Conservation (phyloP, 176 grass and related monocot species). For the Eleusine indica region DNA sequence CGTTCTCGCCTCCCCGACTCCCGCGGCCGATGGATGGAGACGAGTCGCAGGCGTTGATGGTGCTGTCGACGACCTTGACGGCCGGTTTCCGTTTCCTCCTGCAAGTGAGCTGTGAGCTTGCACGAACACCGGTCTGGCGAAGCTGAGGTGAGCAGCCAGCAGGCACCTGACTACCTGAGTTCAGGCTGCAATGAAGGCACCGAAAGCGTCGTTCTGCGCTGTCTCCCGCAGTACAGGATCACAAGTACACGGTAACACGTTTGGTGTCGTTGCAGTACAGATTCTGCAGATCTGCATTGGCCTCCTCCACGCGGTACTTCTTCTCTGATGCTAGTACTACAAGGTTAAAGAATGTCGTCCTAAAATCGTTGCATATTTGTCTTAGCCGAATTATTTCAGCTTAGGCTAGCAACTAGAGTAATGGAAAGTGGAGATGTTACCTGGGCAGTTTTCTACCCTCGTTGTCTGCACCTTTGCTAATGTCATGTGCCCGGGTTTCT, state of each 20-base stretch:
- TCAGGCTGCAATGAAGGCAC: not conserved
- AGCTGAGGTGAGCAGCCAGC: not conserved
- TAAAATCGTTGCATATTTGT: too few relatives aligned
- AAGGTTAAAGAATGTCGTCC: not conserved
- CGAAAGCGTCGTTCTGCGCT: not conserved
- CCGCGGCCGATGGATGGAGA: not conserved
- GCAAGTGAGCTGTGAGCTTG: not conserved
- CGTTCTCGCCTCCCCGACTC: not conserved
- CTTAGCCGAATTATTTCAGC: too few relatives aligned
- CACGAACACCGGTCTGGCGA: not conserved
- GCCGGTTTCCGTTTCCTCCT: not conserved
- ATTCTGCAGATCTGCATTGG: not conserved
- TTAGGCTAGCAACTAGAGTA: too few relatives aligned
- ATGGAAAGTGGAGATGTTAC: too few relatives aligned
- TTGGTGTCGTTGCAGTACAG: not conserved
- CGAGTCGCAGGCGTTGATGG: too few relatives aligned
- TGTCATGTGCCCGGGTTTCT: not conserved
- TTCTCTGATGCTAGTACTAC: not conserved
- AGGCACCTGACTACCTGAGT: not conserved
- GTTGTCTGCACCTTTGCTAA: not conserved
- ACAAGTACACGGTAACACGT: slow-evolving; percentile 6
- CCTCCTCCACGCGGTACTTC: not conserved
- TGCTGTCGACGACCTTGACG: too few relatives aligned
- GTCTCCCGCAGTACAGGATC: not conserved
- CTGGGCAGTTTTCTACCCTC: not conserved